Base-by-base conservation (phyloP, 2,329 filamentous ascomycete species). In the Lachnellula willkommii region DNA sequence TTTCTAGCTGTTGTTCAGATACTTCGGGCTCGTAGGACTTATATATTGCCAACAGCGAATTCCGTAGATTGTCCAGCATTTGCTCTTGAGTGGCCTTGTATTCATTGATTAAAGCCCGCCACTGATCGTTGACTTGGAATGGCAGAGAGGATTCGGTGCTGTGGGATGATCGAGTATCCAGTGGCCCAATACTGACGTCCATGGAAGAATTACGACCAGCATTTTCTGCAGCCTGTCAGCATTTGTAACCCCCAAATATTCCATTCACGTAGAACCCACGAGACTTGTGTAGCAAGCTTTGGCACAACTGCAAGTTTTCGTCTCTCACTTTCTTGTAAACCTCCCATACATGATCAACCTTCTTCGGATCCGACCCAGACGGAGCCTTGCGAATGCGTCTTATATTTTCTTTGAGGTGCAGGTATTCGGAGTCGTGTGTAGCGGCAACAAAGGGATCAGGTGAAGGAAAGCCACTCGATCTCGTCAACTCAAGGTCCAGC, bases 41-140 rank as follows among this genome's bases (percentile, higher is more conserved):
- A 58, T 80, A 79, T 1, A 75, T 78, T 20, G 74, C 71, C 1
- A 71, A 65, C 1, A 80, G 64, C 43, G 71, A 75, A n/a, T 61
- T 65, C 54, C 70, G 70, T 20, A 78, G 71, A 3, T 72, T 71
- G 7, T 75, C 72, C 5, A 73, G 65, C 43, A 81, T 66, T 1
- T 65, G 60, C 53, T 77, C 73, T 20, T 79, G 69, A 39, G 72
- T 72, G 1, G 63, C 61, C 61, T 73, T 75, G 74, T 77, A 80
- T 8, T 77, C 76, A 9, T 71, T 69, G 45, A 80, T 71, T 1
- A 70, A 70, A 14, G 64, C 64, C 6, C 78, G 57, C 64, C 71
- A 74, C 52, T 64, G 59, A 6, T 62, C 58, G 40, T 63, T 63
- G 37, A 64, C 51, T 36, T 63, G 57, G 32, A 59, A 56, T n/a